phyloP scores from a whole-genome alignment of 23 red algal species.

The Agarophyton chilense region DNA sequence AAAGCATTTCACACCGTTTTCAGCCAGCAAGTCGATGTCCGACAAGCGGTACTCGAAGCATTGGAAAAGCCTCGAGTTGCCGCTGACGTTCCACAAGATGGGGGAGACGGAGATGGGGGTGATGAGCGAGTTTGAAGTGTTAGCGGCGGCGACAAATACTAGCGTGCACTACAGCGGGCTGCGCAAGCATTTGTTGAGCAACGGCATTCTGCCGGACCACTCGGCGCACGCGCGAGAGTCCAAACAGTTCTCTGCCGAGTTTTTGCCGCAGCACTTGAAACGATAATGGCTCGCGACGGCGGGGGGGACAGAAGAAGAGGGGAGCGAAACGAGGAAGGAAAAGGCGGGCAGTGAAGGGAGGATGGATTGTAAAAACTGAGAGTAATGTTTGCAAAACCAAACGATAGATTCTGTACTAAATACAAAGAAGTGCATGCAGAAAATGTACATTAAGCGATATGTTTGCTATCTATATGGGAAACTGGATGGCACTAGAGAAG shows the following conservation, averaged over 20 bases:
- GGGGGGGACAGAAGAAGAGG: no score
- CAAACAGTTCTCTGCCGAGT: conserved; percentile 38
- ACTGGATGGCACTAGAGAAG: no score
- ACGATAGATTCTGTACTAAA: no score
- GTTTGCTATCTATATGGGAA: no score
- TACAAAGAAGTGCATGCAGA: no score
- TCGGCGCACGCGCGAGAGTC: not conserved
- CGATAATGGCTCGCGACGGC: not conserved
- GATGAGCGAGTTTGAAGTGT: conserved; percentile 48
- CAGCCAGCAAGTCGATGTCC: conserved; percentile 44
- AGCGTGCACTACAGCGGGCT: conserved; percentile 42
- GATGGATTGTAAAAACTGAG: no score
- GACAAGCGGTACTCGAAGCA: conserved; percentile 48
- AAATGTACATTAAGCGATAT: no score
- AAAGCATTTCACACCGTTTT: conserved; percentile 61
- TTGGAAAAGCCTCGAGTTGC: conserved; percentile 45
- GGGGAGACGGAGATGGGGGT: conserved; percentile 4
- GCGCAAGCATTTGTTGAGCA: conserved; percentile 32
- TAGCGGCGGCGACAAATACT: not conserved
- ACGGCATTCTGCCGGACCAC: conserved; percentile 34
- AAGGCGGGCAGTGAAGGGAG: no score
- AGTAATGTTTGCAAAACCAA: no score
- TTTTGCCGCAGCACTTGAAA: conserved; percentile 32
- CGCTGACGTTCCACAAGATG: conserved; percentile 76
- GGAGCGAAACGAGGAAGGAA: no score